phyloP scores from a whole-genome alignment of 1,284 basidiomycete genomes.

The Cryptococcus deneoformans region DNA sequence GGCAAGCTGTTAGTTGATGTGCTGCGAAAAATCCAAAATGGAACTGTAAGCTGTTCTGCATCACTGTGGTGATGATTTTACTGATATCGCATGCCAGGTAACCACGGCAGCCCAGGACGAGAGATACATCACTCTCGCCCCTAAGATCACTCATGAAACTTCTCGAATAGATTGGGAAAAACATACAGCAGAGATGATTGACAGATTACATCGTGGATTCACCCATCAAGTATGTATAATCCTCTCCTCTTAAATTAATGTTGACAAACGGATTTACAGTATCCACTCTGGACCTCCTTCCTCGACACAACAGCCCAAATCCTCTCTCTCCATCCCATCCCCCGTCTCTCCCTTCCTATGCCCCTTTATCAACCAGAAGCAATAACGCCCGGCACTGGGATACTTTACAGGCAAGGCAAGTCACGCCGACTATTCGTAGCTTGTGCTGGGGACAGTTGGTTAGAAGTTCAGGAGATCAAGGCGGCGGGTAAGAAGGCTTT shows the following conservation, averaged over 20 bases:
- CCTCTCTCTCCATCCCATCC: background rate
- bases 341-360: background rate
- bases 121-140: conserved; percentile 56
- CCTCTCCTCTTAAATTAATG: background rate
- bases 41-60: conserved; percentile 52
- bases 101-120: conserved; percentile 54
- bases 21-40: conserved; percentile 60
- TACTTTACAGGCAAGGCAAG: conserved; percentile 12
- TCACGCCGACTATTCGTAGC: conserved; percentile 9
- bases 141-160: conserved; percentile 59
- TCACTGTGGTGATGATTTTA: background rate
- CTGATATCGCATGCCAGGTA: conserved; percentile 47
- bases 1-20: conserved; percentile 68
- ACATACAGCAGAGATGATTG: conserved; percentile 60
- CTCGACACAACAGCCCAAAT: conserved; percentile 16
- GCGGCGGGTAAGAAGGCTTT: conserved; percentile 57
- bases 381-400: conserved; percentile 20
- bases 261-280: conserved; percentile 14
- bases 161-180: conserved; percentile 59
- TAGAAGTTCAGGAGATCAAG: conserved; percentile 59
- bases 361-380: conserved; percentile 2
- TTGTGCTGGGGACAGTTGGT: conserved; percentile 52
- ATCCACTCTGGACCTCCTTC: conserved; percentile 40
- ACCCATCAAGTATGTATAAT: conserved; percentile 62
- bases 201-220: conserved; percentile 64